phyloP scores from a whole-genome alignment of 257 asterid genomes.

The Eucommia ulmoides region DNA sequence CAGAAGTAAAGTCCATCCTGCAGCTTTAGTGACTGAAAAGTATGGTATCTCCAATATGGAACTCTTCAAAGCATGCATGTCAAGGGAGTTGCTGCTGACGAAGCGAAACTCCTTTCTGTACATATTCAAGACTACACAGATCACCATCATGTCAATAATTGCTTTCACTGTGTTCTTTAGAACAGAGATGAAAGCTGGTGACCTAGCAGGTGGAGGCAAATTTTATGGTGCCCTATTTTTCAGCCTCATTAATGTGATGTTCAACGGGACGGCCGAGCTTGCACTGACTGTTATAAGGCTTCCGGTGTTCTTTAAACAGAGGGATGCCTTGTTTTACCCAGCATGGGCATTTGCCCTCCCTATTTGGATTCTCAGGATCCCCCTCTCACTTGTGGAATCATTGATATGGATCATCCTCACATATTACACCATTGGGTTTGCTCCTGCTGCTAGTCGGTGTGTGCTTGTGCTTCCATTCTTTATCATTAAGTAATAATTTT shows the following conservation, averaged over 20 bases:
- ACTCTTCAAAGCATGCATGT: not conserved
- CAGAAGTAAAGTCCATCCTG: not conserved
- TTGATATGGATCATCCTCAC: conserved; percentile 1
- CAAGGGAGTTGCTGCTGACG: not conserved
- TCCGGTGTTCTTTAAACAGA: conserved; percentile 1
- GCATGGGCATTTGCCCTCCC: conserved; percentile 1
- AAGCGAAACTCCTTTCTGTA: conserved; percentile 1
- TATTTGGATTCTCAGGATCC: not conserved
- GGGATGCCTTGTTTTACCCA: not conserved
- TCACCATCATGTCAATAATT: conserved; percentile 1
- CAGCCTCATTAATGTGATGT: conserved; percentile 1
- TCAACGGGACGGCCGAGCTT: not conserved
- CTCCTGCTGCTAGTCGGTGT: conserved; percentile 4
- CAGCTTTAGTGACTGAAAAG: conserved; percentile 1
- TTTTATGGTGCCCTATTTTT: conserved; percentile 1
- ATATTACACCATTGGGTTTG: conserved; percentile 2
- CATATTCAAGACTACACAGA: conserved; percentile 1
- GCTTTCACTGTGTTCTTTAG: conserved; percentile 2
- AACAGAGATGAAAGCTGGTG: not conserved
- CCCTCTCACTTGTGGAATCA: not conserved
- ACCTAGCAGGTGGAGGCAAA: not conserved
- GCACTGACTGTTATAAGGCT: not conserved
- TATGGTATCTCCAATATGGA: conserved; percentile 1
- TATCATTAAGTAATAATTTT: not conserved
- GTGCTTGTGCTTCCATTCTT: not conserved